phyloP scores from a whole-genome alignment of 768 basidiomycete species.

The Lactifluus piperatus region DNA sequence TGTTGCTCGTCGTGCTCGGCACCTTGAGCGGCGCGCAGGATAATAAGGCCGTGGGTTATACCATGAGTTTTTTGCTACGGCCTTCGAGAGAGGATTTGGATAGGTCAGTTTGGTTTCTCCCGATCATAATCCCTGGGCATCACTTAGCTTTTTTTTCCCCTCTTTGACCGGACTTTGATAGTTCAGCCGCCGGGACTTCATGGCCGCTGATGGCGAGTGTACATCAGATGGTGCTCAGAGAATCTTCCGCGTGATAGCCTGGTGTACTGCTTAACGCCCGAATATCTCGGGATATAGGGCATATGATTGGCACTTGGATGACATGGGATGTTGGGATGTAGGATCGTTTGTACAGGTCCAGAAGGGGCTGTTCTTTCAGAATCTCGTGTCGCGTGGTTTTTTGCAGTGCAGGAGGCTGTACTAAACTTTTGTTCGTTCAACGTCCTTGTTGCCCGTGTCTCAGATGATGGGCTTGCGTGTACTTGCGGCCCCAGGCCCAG shows the following conservation, averaged over 20 bases:
- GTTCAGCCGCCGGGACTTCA: background rate
- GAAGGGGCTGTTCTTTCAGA: no score
- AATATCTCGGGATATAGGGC: background rate
- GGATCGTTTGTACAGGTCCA: no score
- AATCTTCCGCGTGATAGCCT: background rate
- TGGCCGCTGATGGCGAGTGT: constrained; percentile 9
- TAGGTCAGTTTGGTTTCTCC: background rate
- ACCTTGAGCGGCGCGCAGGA: background rate
- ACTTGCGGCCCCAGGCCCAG: no score
- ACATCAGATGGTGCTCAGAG: constrained; percentile 11
- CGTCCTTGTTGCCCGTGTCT: background rate
- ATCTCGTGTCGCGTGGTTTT: no score
- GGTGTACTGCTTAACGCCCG: background rate
- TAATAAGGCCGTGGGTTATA: background rate
- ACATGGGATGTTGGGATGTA: no score
- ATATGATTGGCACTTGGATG: no score
- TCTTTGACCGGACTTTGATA: background rate
- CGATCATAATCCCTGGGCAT: background rate
- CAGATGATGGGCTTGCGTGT: no score
- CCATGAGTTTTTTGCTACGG: constrained; percentile 13
- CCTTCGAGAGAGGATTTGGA: background rate
- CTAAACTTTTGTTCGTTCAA: no score
- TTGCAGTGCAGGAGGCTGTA: no score
- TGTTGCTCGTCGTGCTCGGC: constrained; percentile 9
- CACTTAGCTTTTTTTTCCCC: background rate